phyloP scores from a whole-genome alignment of 164 flowering plant species.

The Dillenia turbinata region DNA sequence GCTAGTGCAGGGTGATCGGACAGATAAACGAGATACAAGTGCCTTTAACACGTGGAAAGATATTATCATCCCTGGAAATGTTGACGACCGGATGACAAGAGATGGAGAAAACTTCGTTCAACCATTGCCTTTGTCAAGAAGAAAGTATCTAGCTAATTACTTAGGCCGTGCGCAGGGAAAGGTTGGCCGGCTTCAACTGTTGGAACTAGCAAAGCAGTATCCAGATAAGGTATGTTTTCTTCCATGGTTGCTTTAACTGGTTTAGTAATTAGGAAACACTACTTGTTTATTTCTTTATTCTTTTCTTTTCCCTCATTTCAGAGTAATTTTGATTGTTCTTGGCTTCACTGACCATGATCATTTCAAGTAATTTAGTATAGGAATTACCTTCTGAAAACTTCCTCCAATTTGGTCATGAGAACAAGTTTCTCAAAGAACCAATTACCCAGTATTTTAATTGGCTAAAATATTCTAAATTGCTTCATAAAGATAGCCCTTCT shows the following conservation, averaged over 20 bases:
- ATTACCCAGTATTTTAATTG: no score
- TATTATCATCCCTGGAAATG: constrained; percentile 93
- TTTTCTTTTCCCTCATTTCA: no score
- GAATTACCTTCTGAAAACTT: no score
- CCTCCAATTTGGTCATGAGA: no score
- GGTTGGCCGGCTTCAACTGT: constrained; percentile 75
- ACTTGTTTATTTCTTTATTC: no score
- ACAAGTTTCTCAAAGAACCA: no score
- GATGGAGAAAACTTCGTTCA: constrained; percentile 38
- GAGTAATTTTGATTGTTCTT: no score
- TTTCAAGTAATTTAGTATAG: no score
- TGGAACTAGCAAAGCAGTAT: constrained; percentile 73
- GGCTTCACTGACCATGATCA: no score
- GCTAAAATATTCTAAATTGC: no score
- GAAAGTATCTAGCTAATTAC: constrained; percentile 82
- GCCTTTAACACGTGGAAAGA: constrained; percentile 99
- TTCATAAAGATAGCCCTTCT: no score
- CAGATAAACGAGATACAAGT: constrained; percentile 82
- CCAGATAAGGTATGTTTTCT: constrained; percentile 73
- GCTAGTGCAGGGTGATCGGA: constrained; percentile 83
- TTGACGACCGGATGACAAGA: constrained; percentile 88
- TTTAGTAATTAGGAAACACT: no score
- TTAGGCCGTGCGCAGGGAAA: constrained; percentile 94
- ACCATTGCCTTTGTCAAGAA: constrained; percentile 75
- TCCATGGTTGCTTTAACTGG: background rate